Evolutionary conservation across 1,284 basidiomycete species (phyloP).

Genomic region (Papiliotrema nemorosa): DNA sequence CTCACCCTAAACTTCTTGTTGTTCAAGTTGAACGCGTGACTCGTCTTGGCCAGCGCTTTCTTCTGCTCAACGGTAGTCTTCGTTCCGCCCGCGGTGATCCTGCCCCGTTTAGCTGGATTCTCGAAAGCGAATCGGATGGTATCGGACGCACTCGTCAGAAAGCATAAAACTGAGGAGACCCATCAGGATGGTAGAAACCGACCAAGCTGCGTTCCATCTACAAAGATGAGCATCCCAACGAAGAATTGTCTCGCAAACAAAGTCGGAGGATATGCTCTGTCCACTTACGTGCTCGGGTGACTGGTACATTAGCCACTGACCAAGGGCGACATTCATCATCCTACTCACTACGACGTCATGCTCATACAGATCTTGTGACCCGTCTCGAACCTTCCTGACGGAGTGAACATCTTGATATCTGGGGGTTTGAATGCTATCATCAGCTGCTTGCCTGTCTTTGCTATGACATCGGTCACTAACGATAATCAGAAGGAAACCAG

Average conservation of each 20-base stretch:
- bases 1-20: slow-evolving; percentile 68
- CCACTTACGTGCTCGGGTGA: slow-evolving; percentile 45
- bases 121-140: neutral
- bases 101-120: slow-evolving; percentile 7
- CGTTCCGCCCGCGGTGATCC: slow-evolving; percentile 87
- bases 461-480: slow-evolving; percentile 60
- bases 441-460: too few species aligned
- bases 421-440: slow-evolving; percentile 84
- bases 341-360: slow-evolving; percentile 84
- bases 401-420: slow-evolving; percentile 96
- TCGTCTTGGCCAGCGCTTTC: slow-evolving; percentile 67
- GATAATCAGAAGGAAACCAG: slow-evolving; percentile 86
- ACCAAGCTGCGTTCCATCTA: slow-evolving; percentile 50
- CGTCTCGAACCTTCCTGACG: slow-evolving; percentile 86
- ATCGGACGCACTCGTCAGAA: slow-evolving; percentile 64
- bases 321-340: neutral
- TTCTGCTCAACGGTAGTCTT: slow-evolving; percentile 77
- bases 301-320: slow-evolving; percentile 20
- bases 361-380: slow-evolving; percentile 95
- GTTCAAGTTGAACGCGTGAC: slow-evolving; percentile 77
- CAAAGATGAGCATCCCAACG: neutral
- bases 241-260: neutral
- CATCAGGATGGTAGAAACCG: slow-evolving; percentile 65
- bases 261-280: too few species aligned
- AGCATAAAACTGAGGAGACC: slow-evolving; percentile 94